Percentiles rank a stretch among this genome's conserved stretches.
phyloP scores from a whole-genome alignment of 441 rosid species.

The Pelargonium citronellum region DNA sequence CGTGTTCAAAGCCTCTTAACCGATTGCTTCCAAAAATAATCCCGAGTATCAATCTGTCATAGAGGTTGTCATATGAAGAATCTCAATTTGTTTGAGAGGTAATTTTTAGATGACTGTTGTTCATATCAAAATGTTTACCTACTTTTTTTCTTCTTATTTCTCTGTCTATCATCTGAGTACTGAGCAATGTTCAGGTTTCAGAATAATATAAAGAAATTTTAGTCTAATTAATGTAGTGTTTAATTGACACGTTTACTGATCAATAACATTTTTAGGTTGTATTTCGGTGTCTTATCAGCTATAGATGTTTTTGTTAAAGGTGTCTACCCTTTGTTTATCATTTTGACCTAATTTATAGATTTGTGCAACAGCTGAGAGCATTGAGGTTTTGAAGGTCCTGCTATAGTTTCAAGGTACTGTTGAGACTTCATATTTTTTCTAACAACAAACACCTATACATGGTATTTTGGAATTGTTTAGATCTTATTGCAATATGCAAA shows the following conservation, averaged over 20 bases:
- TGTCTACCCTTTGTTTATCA: neutral
- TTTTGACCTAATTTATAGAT: neutral
- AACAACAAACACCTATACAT: neutral
- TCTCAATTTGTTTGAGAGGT: slow-evolving; percentile 23
- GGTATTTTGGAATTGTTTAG: too few relatives aligned
- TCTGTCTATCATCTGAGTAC: neutral
- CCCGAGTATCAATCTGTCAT: slow-evolving; percentile 50
- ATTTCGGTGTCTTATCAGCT: neutral
- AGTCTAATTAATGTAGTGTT: neutral
- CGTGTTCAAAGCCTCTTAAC: slow-evolving; percentile 38
- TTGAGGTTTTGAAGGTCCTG: neutral
- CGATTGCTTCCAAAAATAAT: slow-evolving; percentile 73
- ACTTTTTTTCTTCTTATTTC: neutral
- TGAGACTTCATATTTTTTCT: neutral
- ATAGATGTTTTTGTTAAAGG: neutral
- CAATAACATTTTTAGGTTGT: neutral
- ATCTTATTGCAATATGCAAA: too few relatives aligned
- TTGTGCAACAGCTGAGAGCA: neutral
- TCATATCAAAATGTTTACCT: neutral
- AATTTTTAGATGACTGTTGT: neutral
- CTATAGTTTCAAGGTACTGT: neutral
- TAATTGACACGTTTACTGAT: neutral
- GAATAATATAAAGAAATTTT: neutral
- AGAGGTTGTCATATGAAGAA: slow-evolving; percentile 17
- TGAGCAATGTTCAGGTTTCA: neutral